A percentile compares a stretch with the other conserved stretches of the same genome.
Evolutionary conservation across 2,329 filamentous ascomycete species (phyloP).

Genomic region (Neospermospora avenae): DNA sequence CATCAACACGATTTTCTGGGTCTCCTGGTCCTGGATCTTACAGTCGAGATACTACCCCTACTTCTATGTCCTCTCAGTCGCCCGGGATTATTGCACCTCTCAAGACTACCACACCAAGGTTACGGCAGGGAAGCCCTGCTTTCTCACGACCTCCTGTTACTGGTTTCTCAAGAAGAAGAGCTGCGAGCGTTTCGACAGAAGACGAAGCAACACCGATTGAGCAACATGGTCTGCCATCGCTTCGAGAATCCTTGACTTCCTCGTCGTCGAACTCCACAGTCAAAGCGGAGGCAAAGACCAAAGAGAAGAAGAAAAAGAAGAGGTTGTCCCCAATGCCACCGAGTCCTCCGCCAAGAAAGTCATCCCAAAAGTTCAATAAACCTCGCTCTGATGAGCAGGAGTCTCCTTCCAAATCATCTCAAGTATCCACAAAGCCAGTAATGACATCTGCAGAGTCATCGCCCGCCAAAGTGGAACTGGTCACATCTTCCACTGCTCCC

Average conservation of each 20-base stretch:
- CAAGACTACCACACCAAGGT: conserved; percentile 39
- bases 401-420: conserved; percentile 40
- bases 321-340: conserved; percentile 48
- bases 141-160: conserved; percentile 54
- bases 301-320: conserved; percentile 43
- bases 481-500: neutral
- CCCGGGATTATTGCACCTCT: conserved; percentile 54
- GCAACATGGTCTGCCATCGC: conserved; percentile 57
- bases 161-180: conserved; percentile 47
- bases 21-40: conserved; percentile 68
- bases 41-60: conserved; percentile 75
- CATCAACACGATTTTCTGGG: conserved; percentile 72
- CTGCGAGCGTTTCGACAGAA: conserved; percentile 53
- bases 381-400: conserved; percentile 38
- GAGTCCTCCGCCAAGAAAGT: conserved; percentile 60
- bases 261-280: conserved; percentile 72
- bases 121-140: conserved; percentile 53
- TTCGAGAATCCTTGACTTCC: conserved; percentile 67
- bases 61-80: conserved; percentile 73
- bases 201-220: conserved; percentile 45
- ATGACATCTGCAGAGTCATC: conserved; percentile 11
- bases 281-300: conserved; percentile 48
- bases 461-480: conserved; percentile 14
- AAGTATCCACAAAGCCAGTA: conserved; percentile 27
- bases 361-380: conserved; percentile 52